Evolutionary conservation across 2,329 filamentous ascomycete genomes (phyloP).

Genomic region (Fusarium mangiferae): DNA sequence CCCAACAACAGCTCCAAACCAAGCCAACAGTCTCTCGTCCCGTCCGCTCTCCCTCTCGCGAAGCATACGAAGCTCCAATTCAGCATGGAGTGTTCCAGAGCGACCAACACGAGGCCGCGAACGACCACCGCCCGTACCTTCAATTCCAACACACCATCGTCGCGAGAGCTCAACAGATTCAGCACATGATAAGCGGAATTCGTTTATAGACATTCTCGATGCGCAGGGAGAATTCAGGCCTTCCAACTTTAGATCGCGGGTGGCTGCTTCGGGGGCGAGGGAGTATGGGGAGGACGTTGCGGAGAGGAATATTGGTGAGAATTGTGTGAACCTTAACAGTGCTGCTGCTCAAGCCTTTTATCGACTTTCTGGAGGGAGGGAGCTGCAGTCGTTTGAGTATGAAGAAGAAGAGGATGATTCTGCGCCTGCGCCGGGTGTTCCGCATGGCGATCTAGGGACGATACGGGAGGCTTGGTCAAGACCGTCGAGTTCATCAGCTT

Average conservation of each 20-base stretch:
- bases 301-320: conserved; percentile 65
- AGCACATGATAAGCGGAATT: conserved; percentile 12
- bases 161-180: conserved; percentile 36
- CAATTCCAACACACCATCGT: conserved; percentile 36
- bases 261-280: conserved; percentile 61
- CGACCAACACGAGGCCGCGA: conserved; percentile 22
- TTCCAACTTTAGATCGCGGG: conserved; percentile 59
- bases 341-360: conserved; percentile 52
- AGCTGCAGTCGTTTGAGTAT: background rate
- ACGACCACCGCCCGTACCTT: conserved; percentile 35
- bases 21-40: background rate
- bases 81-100: conserved; percentile 29
- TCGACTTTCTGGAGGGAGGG: conserved; percentile 33
- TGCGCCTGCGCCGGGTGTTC: conserved; percentile 32
- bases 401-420: conserved; percentile 23
- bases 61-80: conserved; percentile 34
- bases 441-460: conserved; percentile 19
- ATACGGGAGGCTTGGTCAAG: conserved; percentile 21
- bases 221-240: conserved; percentile 64
- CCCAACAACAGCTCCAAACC: conserved; percentile 39
- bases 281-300: conserved; percentile 74
- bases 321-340: conserved; percentile 48
- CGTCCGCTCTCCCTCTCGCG: conserved; percentile 32
- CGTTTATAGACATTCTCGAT: conserved; percentile 65
- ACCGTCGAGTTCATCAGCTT: conserved; percentile 25